Base-by-base conservation (phyloP, 2,329 filamentous ascomycete genomes). In the Xylaria sp. region DNA sequence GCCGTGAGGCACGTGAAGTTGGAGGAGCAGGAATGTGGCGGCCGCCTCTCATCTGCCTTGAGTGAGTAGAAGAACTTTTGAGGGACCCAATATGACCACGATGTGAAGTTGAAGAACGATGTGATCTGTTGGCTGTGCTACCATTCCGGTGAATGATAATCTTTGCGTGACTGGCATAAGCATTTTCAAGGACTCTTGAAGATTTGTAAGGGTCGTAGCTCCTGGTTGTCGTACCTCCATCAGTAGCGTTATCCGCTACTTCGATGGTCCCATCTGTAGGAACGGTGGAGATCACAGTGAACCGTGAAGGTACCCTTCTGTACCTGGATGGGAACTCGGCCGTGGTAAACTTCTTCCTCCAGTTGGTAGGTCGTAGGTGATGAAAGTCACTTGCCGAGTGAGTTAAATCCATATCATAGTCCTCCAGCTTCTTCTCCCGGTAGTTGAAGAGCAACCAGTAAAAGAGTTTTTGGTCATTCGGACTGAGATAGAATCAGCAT, bases 381-480 rank as follows among this genome's bases (percentile, higher is more conserved):
- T 98, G 95, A 75, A 97, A 96, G 77, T 98, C 95, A 80, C 94
- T 97, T 65, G 91, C 88, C 0, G 95, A 97, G 77, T 96, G 92
- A n/a, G 89, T 89, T 65, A 98, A 83, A 25, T 92, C 88, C 37
- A 90, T 90, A 68, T 91, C 91, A 77, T 96, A 98, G 77, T 97
- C 93, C 78, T 98, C 94, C 1, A 97, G 81, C 74, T 96, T 91
- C 71, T 93, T 90, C 72, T 97, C 90, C 54, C 93, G 89, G 79
- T 97, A 97, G 79, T 91, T 92, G 72, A 91, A 82, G 8, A 99
- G 86, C 23, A 97, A 87, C 81, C 90, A 92, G 80, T 98, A 99
- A 80, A 98, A 98, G 73, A 95, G 87, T 77, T 97, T 97, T 78
- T 98, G 94, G 65, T 97, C 93, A 72, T 97, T 98, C 4, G 88